Base-by-base conservation (phyloP, 768 basidiomycete genomes). In the Xanthoconium purpureum region DNA sequence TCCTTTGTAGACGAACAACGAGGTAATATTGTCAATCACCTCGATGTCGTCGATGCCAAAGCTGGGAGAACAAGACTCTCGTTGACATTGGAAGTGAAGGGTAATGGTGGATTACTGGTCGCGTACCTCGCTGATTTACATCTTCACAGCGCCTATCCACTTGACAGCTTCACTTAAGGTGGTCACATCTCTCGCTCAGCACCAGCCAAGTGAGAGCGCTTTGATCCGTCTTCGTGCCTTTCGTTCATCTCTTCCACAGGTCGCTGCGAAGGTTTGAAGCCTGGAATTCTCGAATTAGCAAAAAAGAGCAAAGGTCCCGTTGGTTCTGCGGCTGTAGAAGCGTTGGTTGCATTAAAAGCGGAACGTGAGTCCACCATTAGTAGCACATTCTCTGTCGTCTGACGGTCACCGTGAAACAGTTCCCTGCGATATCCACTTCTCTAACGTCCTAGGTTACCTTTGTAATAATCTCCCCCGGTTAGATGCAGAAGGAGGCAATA, bases 271-370 rank as follows among this genome's bases (percentile, higher is more conserved):
- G 7, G 0, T 5, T 12, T 59, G 30, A 24, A 24, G 15, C 5
- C 18, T 10, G 52, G 15, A 28, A 52, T 61, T 33, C 2, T 6
- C 8, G n/a, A 48, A 2, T 17, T 61, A 12, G 47, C 49, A 28
- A 18, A 13, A 28, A 36, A 29, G 32, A 28, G 13, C 18, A 51
- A 11, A 11, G 4, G 38, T n/a, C 37, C 29, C 1, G 44, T 52
- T n/a, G 60, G 60, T 28, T 8, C 47, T 14, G 54, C 43, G 6
- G 60, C 60, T 13, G 43, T 61, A 12, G 35, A 52, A 32, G 47
- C 47, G 11, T 30, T 61, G 14, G 43, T 59, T 40, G 43, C 50
- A 9, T 28, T 61, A 47, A 35, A 37, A 0, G 42, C 3, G 17
- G 17, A 15, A 10, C 18, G 57, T 61, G 32, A 50, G 60, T 50